Evolutionary conservation across 495 filamentous ascomycete species (phyloP).

Genomic region (Terfezia claveryi): DNA sequence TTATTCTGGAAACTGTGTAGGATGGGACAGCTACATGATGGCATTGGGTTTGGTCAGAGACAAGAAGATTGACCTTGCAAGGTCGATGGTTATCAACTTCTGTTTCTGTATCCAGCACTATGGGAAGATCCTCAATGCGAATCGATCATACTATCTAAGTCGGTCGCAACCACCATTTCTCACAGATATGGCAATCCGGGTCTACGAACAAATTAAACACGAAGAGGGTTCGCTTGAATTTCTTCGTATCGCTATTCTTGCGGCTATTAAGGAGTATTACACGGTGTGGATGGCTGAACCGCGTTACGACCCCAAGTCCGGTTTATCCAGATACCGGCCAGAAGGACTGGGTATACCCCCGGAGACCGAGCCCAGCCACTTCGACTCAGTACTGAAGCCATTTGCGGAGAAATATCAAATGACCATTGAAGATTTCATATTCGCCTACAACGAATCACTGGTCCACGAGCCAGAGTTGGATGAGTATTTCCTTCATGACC

Average conservation of each 20-base stretch:
- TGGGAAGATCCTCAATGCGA: conserved; percentile 92
- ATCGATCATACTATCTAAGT: conserved; percentile 79
- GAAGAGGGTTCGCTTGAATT: conserved; percentile 59
- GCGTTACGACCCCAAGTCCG: conserved; percentile 53
- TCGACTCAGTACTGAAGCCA: conserved; percentile 63
- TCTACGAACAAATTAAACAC: conserved; percentile 69
- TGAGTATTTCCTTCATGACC: conserved; percentile 85
- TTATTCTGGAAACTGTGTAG: conserved; percentile 1
- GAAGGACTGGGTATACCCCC: conserved; percentile 81
- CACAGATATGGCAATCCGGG: conserved; percentile 84
- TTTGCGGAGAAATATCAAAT: conserved; percentile 70
- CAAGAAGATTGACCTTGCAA: conserved; percentile 61
- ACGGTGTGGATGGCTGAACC: conserved; percentile 70
- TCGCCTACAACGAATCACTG: conserved; percentile 58
- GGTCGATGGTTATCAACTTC: conserved; percentile 86
- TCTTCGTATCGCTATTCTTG: conserved; percentile 51
- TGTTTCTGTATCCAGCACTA: conserved; percentile 97
- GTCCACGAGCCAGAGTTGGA: conserved; percentile 75
- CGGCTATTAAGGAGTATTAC: conserved; percentile 93
- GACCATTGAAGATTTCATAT: conserved; percentile 58
- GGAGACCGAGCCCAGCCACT: conserved; percentile 78
- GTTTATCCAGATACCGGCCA: conserved; percentile 76
- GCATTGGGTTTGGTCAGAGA: conserved; percentile 66
- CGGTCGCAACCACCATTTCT: conserved; percentile 91
- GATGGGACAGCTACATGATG: conserved; percentile 96